phyloP scores from a whole-genome alignment of 164 flowering plant genomes.

The Nymphaea thermarum region DNA sequence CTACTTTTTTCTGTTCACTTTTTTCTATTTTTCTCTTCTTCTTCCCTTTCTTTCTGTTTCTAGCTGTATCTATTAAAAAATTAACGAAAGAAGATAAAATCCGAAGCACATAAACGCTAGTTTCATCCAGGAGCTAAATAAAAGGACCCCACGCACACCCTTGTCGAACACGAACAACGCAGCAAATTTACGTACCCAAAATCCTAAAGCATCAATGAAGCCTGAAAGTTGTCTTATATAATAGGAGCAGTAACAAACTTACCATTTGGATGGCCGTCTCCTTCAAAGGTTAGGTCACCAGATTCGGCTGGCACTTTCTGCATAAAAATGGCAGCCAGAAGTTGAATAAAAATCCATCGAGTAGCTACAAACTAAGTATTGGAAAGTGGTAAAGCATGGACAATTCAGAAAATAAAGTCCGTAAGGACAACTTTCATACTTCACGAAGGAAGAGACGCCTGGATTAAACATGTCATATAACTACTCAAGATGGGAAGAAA shows the following conservation, averaged over 20 bases:
- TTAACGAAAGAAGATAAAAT: neutral
- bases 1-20: too few species aligned
- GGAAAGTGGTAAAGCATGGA: too few species aligned
- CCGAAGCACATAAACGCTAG: neutral
- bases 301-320: slow-evolving; percentile 65
- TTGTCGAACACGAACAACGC: neutral
- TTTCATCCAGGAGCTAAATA: neutral
- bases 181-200: neutral
- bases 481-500: neutral
- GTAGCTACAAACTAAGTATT: too few species aligned
- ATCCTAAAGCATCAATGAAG: neutral
- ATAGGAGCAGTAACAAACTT: slow-evolving; percentile 2
- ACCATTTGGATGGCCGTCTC: slow-evolving; percentile 78
- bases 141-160: neutral
- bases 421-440: too few species aligned
- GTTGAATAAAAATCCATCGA: too few species aligned
- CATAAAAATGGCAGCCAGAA: slow-evolving; percentile 6
- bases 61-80: neutral
- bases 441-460: too few species aligned
- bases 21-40: too few species aligned
- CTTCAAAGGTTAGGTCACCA: slow-evolving; percentile 49
- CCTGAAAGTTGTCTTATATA: too few species aligned
- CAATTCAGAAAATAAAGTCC: too few species aligned
- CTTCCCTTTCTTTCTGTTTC: neutral
- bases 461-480: too few species aligned